Evolutionary conservation across 495 filamentous ascomycete species (phyloP), one percentile per base, ranked within the genome.

Genomic region (Bacidia gigantensis): DNA sequence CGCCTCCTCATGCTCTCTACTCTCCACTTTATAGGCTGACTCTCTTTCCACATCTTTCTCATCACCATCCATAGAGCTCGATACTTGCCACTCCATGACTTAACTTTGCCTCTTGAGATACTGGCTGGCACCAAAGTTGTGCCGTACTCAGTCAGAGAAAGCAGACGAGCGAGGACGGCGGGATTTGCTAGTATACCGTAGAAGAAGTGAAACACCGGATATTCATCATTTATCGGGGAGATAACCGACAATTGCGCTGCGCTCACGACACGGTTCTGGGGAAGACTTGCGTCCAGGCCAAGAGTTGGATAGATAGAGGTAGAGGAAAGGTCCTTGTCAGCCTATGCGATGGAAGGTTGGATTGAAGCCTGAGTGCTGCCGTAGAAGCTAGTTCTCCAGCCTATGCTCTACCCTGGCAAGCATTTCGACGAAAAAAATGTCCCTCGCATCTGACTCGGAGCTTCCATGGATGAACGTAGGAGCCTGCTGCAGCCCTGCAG

Each of bases 141-240:
- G 12, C 56, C 47, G 12, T 23, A 14, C 21, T 22, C 20, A 0
- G 47, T 55, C 41, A 57, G 53, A 2, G 50, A 50, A 1, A 70
- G 42, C 3, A 61, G 49, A 9, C 55, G 49, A 3, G 41, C 49
- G 3, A 71, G 59, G 3, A 67, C 51, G 0, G 42, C 46, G 2
- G 58, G 46, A 35, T 65, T 58, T 0, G 58, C 61, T 2, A 70
- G 59, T 3, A 57, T 67, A 3, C 65, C 67, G 41, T 71, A 72
- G 48, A 71, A 64, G 55, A 71, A 71, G 46, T 68, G 70, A 65
- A 61, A 70, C 0, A 74, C 67, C 0, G 67, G 71, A 44, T 68
- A 70, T 44, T 72, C 47, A 26, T 69, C 52, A 42, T 69, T 65
- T 0, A 14, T 45, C 32, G 53, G 49, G 3, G 43, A 35, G 7